Conservation (phyloP, 257 asterid genomes). For the Linaria vulgaris region DNA sequence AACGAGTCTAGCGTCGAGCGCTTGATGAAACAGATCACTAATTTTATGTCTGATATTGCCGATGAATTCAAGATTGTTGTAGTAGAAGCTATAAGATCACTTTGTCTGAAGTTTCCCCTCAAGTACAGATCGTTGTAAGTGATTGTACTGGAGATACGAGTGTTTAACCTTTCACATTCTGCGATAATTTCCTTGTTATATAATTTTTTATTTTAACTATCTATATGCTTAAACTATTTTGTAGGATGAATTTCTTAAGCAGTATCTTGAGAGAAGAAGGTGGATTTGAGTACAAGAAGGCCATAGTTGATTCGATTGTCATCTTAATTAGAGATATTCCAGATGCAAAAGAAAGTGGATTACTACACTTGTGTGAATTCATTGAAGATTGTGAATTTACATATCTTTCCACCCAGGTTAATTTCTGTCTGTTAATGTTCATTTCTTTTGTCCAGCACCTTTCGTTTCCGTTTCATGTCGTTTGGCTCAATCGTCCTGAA, state of each 20-base stretch:
- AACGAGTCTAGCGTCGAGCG: slow-evolving; percentile 94
- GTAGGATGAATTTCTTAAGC: slow-evolving; percentile 94
- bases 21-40: slow-evolving; percentile 90
- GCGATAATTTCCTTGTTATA: slow-evolving; percentile 17
- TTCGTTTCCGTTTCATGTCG: slow-evolving; percentile 17
- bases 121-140: slow-evolving; percentile 94
- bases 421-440: slow-evolving; percentile 9
- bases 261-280: slow-evolving; percentile 96
- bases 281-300: slow-evolving; percentile 93
- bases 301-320: slow-evolving; percentile 92
- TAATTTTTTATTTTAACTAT: background rate
- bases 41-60: slow-evolving; percentile 95
- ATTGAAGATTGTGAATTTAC: slow-evolving; percentile 98
- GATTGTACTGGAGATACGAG: slow-evolving; percentile 19
- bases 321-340: slow-evolving; percentile 94
- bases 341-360: slow-evolving; percentile 93
- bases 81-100: slow-evolving; percentile 89
- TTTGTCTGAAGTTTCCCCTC: slow-evolving; percentile 92
- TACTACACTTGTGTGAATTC: slow-evolving; percentile 91
- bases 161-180: slow-evolving; percentile 15
- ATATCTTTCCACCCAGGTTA: slow-evolving; percentile 94
- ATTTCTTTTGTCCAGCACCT: slow-evolving; percentile 6
- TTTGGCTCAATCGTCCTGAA: slow-evolving; percentile 7
- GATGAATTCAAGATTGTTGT: slow-evolving; percentile 97
- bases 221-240: slow-evolving; percentile 22